Evolutionary conservation across 306 rosid species (phyloP), one percentile per base, ranked within the genome.

Genomic region (Vigna angularis): DNA sequence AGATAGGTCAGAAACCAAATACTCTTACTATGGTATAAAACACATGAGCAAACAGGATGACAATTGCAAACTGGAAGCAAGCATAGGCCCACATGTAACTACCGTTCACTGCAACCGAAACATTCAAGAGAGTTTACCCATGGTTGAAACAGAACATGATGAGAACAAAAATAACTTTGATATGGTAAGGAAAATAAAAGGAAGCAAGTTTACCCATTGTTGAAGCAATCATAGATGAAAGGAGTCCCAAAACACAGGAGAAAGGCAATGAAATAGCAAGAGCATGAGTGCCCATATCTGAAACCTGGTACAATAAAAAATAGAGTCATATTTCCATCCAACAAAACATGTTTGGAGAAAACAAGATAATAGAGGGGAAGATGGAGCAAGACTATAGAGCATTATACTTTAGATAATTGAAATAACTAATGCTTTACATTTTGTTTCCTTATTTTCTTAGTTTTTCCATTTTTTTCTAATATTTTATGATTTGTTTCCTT

Each of bases 41-140:
- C 59, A 92, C 70, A 77, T 90, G 96, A 66, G 92, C 97, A 82
- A 90, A 87, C 62, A 92, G 86, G 85, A 92, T 85, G 85, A 92
- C 87, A 32, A 88, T 81, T 58, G 93, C 96, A 24, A 92, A 92
- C 91, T 92, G 97, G 90, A 92, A 92, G 76, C 90, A 90, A 58
- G 96, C 93, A 85, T 90, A 90, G 51, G 93, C 93, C 97, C 97
- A 92, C 73, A 89, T 84, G 89, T 86, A 92, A 73, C 86, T 84
- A 82, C 90, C 81, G 88, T 89, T 92, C 68, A 86, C 97, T 90
- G 90, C 80, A 75, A 87, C 59, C 44, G 65, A 36, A 61, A 81
- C 47, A 57, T 6, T 48, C 30, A 13, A 3, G 32, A 4, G 52
- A 0, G 34, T 30, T 30, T 30, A 30, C 1, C 34, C 34, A 30